Conservation (phyloP, 306 rosid genomes). For the Carpinus viminea region DNA sequence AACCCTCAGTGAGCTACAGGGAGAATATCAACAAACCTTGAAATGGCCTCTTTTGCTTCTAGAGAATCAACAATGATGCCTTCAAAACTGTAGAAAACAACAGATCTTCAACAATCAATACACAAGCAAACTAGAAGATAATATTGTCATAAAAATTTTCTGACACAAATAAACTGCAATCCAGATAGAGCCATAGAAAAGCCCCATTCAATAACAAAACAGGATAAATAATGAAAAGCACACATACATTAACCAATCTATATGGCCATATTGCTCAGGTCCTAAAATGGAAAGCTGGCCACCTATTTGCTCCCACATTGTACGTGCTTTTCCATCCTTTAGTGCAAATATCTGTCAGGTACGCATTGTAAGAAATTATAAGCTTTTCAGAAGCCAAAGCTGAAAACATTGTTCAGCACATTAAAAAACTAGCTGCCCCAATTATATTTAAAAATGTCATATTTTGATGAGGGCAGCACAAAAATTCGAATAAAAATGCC, state of each 20-base stretch:
- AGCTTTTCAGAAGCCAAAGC: slow-evolving; percentile 34
- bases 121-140: not conserved
- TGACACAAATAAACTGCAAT: not conserved
- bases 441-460: slow-evolving; percentile 10
- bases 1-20: slow-evolving; percentile 16
- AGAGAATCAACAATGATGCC: slow-evolving; percentile 78
- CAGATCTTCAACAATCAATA: slow-evolving; percentile 22
- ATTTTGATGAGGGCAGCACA: slow-evolving; percentile 24
- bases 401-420: slow-evolving; percentile 12
- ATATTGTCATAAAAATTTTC: slow-evolving; percentile 19
- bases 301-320: slow-evolving; percentile 74
- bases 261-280: slow-evolving; percentile 49
- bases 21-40: slow-evolving; percentile 62
- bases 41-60: slow-evolving; percentile 68
- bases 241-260: slow-evolving; percentile 91
- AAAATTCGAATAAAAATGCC: slow-evolving; percentile 11
- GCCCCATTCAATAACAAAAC: not conserved
- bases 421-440: slow-evolving; percentile 25
- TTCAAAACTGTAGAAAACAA: slow-evolving; percentile 66
- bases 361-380: slow-evolving; percentile 26
- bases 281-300: slow-evolving; percentile 56
- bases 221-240: slow-evolving; percentile 19
- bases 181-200: not conserved
- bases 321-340: slow-evolving; percentile 61
- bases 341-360: slow-evolving; percentile 75